A percentile compares a stretch with the other conserved stretches of the same genome.
Conservation (phyloP, 1,284 basidiomycete genomes). For the Ceratobasidium sp. region DNA sequence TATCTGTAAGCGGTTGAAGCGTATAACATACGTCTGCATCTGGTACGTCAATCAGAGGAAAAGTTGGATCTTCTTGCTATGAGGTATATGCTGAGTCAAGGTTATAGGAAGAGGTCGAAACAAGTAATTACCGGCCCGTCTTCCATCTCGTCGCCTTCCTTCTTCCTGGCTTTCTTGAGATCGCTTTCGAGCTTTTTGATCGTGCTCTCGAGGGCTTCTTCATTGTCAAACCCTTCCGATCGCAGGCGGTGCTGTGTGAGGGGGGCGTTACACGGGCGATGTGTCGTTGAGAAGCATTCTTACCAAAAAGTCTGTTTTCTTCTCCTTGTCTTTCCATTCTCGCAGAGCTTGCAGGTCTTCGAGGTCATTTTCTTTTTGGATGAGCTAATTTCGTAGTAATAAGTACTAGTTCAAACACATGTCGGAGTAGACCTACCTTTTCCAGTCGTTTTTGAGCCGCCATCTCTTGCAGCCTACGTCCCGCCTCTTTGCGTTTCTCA, state of each 20-base stretch:
- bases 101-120: background rate
- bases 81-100: background rate
- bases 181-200: slow-evolving; percentile 79
- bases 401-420: slow-evolving; percentile 2
- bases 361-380: slow-evolving; percentile 84
- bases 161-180: slow-evolving; percentile 73
- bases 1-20: background rate
- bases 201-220: slow-evolving; percentile 65
- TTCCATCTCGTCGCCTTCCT: slow-evolving; percentile 71
- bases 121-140: slow-evolving; percentile 54
- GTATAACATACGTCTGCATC: slow-evolving; percentile 73
- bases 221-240: slow-evolving; percentile 79
- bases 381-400: slow-evolving; percentile 56
- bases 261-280: slow-evolving; percentile 46
- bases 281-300: slow-evolving; percentile 45
- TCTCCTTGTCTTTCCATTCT: slow-evolving; percentile 70
- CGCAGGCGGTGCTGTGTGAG: slow-evolving; percentile 62
- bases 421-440: slow-evolving; percentile 62
- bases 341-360: slow-evolving; percentile 72
- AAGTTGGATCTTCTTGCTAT: slow-evolving; percentile 78
- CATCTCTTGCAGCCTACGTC: slow-evolving; percentile 88
- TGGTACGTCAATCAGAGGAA: slow-evolving; percentile 88
- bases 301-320: slow-evolving; percentile 78
- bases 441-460: slow-evolving; percentile 87
- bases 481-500: slow-evolving; percentile 86